Evolutionary conservation across 164 flowering plant genomes (phyloP), one percentile per base, ranked within the genome.

Genomic region (Stephania cephalantha): DNA sequence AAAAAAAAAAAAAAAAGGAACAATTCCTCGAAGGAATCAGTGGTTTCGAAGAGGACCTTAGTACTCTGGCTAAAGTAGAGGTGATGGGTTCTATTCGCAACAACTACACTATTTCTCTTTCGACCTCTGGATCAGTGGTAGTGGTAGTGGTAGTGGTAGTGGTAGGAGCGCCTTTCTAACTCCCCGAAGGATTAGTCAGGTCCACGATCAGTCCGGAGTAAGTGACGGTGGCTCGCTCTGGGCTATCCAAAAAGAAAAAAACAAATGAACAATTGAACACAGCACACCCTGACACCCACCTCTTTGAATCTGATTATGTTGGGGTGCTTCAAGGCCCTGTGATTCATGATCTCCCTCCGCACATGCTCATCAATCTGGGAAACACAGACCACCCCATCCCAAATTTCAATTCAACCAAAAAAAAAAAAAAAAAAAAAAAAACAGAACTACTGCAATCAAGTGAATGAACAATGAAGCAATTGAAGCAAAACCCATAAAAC

Each of bases 341-440:
- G 95, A 82, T 90, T 90, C 88, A 89, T 89, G 25, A 90, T 90
- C 82, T 90, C 95, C 83, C 95, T 89, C 72, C 84, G 90, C 73
- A 90, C 95, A 84, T 90, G 82, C 77, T 90, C 95, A 85, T 90
- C 95, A 83, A 90, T 90, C 95, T 90, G 86, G 48, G 73, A 70
- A 31, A 78, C 50, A 75, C 74, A 65, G 35, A 46, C 77, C 48
- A 17, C 42, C 71, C 63, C 46, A 42, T 1, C 4, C 46, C 15
- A 9, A 8, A 9, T 8, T 48, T 1, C 53, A 6, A 48, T 48
- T 48, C 3, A 50, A 9, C 15, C 11, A 50, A 50, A 12, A 55
- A 50, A 46, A 53, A 72, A 70, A 75, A 50, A 50, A 12, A 55
- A 50, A 46, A 53, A 72, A 70, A 75, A 48, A 66, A 42, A 44